These are phyloP conservation scores for Exobasidium cylindrosporum DNA, from an alignment of 1,284 basidiomycete species.

Conservation along the genomic window DNA sequence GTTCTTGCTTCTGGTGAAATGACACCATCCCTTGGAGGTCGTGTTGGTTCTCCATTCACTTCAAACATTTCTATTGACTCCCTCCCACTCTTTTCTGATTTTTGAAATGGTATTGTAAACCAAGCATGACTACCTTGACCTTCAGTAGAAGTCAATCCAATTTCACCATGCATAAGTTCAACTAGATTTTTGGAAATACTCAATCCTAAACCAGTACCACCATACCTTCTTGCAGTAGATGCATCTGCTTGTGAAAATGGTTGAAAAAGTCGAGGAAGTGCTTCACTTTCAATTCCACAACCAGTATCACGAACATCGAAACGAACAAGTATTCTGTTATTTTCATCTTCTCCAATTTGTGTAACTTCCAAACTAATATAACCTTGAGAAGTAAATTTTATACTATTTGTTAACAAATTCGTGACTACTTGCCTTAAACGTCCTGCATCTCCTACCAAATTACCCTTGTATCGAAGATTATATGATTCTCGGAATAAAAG, in stretches of 20 bases:
- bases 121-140: constrained; percentile 46
- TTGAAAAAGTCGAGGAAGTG: no score
- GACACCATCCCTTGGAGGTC: not conserved
- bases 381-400: constrained; percentile 55
- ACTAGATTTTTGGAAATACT: constrained; percentile 44
- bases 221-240: constrained; percentile 45
- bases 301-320: constrained; percentile 56
- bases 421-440: constrained; percentile 50
- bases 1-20: constrained; percentile 3
- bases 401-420: no score
- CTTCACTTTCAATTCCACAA: constrained; percentile 49
- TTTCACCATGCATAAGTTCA: constrained; percentile 44
- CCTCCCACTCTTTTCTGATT: constrained; percentile 24
- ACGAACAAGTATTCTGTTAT: constrained; percentile 38
- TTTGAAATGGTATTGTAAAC: constrained; percentile 44
- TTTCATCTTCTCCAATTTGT: constrained; percentile 39
- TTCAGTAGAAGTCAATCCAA: constrained; percentile 43
- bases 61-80: constrained; percentile 9
- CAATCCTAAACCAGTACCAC: no score
- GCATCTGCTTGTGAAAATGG: no score
- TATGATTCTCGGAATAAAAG: constrained; percentile 50
- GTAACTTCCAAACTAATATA: constrained; percentile 49
- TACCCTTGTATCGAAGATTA: constrained; percentile 35
- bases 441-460: constrained; percentile 46
- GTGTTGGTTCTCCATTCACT: constrained; percentile 8